Percentiles rank a stretch among this genome's conserved stretches.
Evolutionary conservation across 2,329 filamentous ascomycete species (phyloP).

Genomic region (Paraphoma chrysanthemicola): DNA sequence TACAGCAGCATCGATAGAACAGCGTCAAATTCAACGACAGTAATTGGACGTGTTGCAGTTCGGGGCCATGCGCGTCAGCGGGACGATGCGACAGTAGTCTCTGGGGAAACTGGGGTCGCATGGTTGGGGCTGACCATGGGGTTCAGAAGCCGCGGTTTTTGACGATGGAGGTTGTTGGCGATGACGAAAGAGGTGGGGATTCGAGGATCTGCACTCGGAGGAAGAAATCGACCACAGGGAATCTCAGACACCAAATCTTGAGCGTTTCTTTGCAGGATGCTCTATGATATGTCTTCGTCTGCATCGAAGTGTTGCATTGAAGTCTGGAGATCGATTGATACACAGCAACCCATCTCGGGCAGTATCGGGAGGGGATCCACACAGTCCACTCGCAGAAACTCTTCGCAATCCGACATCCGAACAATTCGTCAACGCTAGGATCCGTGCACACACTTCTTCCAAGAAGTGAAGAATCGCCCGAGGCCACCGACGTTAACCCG

Average conservation of each 20-base stretch:
- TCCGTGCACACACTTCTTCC: conserved; percentile 5
- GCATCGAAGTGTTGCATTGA: not conserved
- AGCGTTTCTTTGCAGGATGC: not conserved
- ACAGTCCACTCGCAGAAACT: conserved; percentile 18
- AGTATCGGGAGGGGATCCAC: conserved; percentile 8
- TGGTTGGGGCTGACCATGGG: conserved; percentile 7
- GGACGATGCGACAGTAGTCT: conserved; percentile 25
- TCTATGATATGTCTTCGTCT: not conserved
- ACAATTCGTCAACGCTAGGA: conserved; percentile 3
- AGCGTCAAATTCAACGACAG: conserved; percentile 8
- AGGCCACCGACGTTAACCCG: not conserved
- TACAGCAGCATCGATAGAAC: conserved; percentile 5
- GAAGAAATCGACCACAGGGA: too few species aligned
- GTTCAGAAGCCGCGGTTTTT: conserved; percentile 5
- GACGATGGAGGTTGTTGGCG: not conserved
- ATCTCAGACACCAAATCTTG: too few species aligned
- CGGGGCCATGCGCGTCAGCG: conserved; percentile 17
- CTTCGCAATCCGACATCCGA: conserved; percentile 14
- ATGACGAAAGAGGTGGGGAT: conserved; percentile 8
- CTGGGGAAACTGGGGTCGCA: conserved; percentile 28
- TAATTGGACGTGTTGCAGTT: conserved; percentile 9
- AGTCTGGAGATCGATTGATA: not conserved
- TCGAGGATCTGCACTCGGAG: not conserved
- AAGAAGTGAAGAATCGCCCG: conserved; percentile 3
- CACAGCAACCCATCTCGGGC: conserved; percentile 8